Conservation (phyloP, 2,329 filamentous ascomycete species). For the Hypoxylon sp. region DNA sequence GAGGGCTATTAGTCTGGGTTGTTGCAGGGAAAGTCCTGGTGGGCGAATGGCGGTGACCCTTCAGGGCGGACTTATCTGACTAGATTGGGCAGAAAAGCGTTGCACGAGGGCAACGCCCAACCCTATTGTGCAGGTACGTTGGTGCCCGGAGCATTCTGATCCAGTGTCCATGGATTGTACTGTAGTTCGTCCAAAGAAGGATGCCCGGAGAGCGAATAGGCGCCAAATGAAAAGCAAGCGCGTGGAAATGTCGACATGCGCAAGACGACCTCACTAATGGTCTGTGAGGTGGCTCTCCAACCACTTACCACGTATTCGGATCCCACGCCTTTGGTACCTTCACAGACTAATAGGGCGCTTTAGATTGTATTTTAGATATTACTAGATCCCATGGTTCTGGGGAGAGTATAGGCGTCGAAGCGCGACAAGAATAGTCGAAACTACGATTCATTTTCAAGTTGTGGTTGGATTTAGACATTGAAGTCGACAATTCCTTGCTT, state of each 20-base stretch:
- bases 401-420: constrained; percentile 3
- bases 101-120: constrained; percentile 48
- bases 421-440: constrained; percentile 21
- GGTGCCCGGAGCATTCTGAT: constrained; percentile 45
- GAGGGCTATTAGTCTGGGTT: constrained; percentile 46
- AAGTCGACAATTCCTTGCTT: background rate
- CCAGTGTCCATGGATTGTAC: constrained; percentile 33
- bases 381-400: constrained; percentile 16
- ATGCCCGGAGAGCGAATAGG: constrained; percentile 28
- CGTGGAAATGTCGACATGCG: constrained; percentile 37
- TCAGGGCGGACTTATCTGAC: constrained; percentile 47
- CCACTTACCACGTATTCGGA: constrained; percentile 44
- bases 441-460: constrained; percentile 13
- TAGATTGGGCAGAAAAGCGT: constrained; percentile 53
- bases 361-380: constrained; percentile 18
- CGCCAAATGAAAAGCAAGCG: constrained; percentile 35
- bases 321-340: constrained; percentile 33
- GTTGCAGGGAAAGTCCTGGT: constrained; percentile 51
- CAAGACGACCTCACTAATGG: constrained; percentile 25
- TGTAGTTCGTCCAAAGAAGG: constrained; percentile 32
- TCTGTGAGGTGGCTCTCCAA: constrained; percentile 33
- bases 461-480: constrained; percentile 3
- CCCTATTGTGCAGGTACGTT: constrained; percentile 43
- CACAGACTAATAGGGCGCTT: constrained; percentile 11
- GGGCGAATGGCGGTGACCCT: constrained; percentile 52